These are phyloP conservation scores for Pythium folliculosum DNA, from an alignment of 352 stramenopile species.

Conservation along the genomic window DNA sequence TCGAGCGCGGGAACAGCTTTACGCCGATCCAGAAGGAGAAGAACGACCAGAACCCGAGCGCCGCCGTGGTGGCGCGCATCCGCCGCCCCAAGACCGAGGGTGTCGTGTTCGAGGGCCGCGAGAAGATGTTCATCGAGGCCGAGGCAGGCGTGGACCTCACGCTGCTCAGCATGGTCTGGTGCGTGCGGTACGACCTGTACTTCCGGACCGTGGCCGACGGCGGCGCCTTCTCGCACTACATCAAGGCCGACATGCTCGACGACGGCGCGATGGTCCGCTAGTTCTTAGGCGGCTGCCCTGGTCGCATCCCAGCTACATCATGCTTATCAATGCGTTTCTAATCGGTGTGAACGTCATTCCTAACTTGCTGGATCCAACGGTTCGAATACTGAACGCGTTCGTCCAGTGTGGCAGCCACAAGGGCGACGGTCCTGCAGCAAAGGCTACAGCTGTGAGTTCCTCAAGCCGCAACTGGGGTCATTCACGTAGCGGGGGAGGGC, in stretches of 20 bases:
- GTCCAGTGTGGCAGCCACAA: neutral
- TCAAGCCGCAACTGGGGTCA: too few relatives aligned
- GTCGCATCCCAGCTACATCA: too few relatives aligned
- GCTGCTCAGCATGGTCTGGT: conserved; percentile 14
- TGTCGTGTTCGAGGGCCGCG: conserved; percentile 14
- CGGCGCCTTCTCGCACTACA: neutral
- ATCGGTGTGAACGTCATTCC: too few relatives aligned
- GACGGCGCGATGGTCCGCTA: neutral
- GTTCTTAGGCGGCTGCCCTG: neutral
- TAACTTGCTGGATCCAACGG: too few relatives aligned
- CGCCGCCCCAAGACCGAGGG: conserved; percentile 18
- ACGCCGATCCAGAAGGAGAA: conserved; percentile 15
- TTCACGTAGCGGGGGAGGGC: neutral
- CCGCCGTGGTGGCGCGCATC: neutral
- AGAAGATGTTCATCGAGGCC: conserved; percentile 12
- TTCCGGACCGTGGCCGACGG: neutral
- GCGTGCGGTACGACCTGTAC: conserved; percentile 19
- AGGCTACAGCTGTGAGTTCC: too few relatives aligned
- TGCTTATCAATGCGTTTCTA: too few relatives aligned
- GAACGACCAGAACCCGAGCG: conserved; percentile 8
- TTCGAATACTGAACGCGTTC: neutral
- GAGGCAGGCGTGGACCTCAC: conserved; percentile 16
- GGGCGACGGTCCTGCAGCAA: too few relatives aligned
- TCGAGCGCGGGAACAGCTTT: neutral
- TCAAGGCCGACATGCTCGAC: neutral